Evolutionary conservation across 495 filamentous ascomycete species (phyloP).

Genomic region (Evansstolkia leycettana): DNA sequence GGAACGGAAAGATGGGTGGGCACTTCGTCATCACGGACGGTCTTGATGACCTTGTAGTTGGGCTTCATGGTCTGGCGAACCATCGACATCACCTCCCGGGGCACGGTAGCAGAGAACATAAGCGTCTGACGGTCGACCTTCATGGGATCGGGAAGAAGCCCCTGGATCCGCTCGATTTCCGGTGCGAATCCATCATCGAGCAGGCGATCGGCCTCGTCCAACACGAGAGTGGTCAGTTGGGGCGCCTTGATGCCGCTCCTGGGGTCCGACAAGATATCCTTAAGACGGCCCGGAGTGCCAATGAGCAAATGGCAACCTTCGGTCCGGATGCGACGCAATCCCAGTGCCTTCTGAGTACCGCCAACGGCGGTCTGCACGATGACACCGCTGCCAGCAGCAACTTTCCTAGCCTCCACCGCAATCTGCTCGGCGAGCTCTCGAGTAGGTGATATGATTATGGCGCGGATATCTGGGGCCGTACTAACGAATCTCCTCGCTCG

Average conservation of each 20-base stretch:
- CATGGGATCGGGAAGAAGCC: constrained; percentile 45
- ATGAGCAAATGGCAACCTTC: constrained; percentile 84
- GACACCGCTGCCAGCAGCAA: constrained; percentile 55
- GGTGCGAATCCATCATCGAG: constrained; percentile 81
- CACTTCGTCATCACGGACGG: constrained; percentile 63
- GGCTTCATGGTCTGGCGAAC: constrained; percentile 58
- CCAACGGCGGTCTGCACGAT: constrained; percentile 81
- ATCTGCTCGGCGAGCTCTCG: constrained; percentile 95
- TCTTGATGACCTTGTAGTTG: constrained; percentile 73
- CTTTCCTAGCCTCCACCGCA: constrained; percentile 62
- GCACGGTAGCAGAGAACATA: constrained; percentile 88
- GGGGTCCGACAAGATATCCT: constrained; percentile 69
- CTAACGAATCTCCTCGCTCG: constrained; percentile 3
- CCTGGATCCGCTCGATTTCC: constrained; percentile 60
- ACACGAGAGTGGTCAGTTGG: constrained; percentile 63
- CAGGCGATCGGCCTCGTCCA: constrained; percentile 91
- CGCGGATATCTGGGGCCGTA: constrained; percentile 64
- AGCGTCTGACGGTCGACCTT: constrained; percentile 72
- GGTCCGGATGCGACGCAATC: constrained; percentile 48
- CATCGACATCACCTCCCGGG: constrained; percentile 66
- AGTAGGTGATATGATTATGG: constrained; percentile 87
- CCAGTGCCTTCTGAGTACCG: constrained; percentile 59
- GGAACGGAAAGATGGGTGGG: constrained; percentile 77
- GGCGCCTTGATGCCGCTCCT: constrained; percentile 55
- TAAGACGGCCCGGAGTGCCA: constrained; percentile 79